Base-by-base conservation (phyloP, 1,284 basidiomycete genomes). In the Coniophora puteana region DNA sequence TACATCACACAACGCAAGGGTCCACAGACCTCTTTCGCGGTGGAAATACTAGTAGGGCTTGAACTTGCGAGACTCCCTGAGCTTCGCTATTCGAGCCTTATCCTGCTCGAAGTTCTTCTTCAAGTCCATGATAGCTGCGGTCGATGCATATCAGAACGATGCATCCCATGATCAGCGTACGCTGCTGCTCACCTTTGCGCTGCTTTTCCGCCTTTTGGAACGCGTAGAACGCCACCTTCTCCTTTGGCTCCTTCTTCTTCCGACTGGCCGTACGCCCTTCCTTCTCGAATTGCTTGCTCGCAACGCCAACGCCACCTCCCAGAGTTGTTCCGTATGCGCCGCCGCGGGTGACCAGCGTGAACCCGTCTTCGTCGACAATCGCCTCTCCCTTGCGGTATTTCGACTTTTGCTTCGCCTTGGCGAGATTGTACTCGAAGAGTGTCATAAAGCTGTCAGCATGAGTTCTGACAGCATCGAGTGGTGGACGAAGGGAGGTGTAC, bases 121-220 rank as follows among this genome's bases (percentile, higher is more conserved):
- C 43, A 94, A 67, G 47, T 90, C 78, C 57, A 91, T 72, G 36
- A 92, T 40, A 1, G 46, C 57, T 59, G 26, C 22, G 45, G 26
- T 30, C 3, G 20, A 43, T n/a, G n/a, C n/a, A n/a, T 1, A 18
- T 13, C 0, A 55, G 7, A 57, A 18, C 5, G 33, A 39, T 18
- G 13, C 12, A 28, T n/a, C 7, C 12, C 8, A 38, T 10, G 26
- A 27, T 27, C 10, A 14, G n/a, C 8, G 13, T 11, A 28, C 18
- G 4, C 22, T 0, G 5, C 3, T 20, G 57, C 79, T 50, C 58
- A 92, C 91, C 82, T 63, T 85, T 78, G 45, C 89, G 70, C 61
- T 92, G 92, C 66, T 85, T 83, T 61, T 94, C 92, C 43, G 87
- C 83, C 51, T 81, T 78, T 61, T 94, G 90, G 74, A 93, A 94